Base-by-base conservation (phyloP, 2,329 filamentous ascomycete species). In the Xylaria sp. region DNA sequence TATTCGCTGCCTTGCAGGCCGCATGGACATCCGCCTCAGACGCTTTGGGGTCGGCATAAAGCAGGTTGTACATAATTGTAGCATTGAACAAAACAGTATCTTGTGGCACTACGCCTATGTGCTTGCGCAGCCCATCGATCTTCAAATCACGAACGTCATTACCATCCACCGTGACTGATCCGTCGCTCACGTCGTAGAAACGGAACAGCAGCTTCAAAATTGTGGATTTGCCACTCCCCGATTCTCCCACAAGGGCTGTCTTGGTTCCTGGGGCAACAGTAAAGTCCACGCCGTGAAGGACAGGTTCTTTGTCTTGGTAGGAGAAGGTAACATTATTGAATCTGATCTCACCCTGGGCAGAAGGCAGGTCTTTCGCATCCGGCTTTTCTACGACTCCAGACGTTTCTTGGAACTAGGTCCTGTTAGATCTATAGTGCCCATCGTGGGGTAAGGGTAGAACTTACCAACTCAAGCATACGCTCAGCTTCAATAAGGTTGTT, bases 61-160 rank as follows among this genome's bases (percentile, higher is more conserved):
- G 84, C 35, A 89, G 82, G 68, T 89, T 89, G 80, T 87, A 87
- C 79, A 88, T 84, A 69, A 89, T 83, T 1, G 86, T 87, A 71
- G 87, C 85, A 71, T 88, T 84, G 71, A 89, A 89, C 2, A 89
- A 77, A 10, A 87, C 82, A 0, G 86, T 84, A 51, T 81, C 82
- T 72, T 89, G 87, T 0, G 86, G 87, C 1, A 89, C 87, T 35
- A 88, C 82, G 5, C 86, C 87, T 48, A 89, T 85, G 25, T 84
- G 82, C 55, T 83, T 83, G 4, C 86, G 84, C 21, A 89, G 78
- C 67, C 85, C 86, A 61, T 70, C 53, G 13, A 68, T 59, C 58
- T 68, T 77, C 44, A 80, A 76, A 58, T 88, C 82, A 13, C 84
- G 84, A 65, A 90, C 81, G 69, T 89, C 85, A 66, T 88, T 84